Percentiles rank a stretch among this genome's conserved stretches.
These are phyloP conservation scores for Xanthoconium stramineum DNA, from an alignment of 768 basidiomycete genomes.

Conservation along the genomic window DNA sequence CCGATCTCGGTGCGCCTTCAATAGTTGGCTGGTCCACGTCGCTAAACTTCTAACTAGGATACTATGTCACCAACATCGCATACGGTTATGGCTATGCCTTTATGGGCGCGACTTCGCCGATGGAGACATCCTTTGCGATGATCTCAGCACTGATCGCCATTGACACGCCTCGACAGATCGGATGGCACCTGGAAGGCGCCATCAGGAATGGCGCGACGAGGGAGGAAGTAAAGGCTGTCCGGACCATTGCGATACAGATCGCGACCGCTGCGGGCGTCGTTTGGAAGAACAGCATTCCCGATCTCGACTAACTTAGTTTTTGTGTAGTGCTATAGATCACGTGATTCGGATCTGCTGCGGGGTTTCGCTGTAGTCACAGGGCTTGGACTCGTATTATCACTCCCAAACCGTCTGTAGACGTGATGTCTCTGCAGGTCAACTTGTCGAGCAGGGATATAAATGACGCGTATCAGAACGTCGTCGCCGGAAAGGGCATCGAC, in stretches of 20 bases:
- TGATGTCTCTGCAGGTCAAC: conserved; percentile 80
- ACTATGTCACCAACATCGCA: conserved; percentile 50
- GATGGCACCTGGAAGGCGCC: conserved; percentile 64
- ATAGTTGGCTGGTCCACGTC: not conserved
- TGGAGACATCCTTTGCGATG: conserved; percentile 59
- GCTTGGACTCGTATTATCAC: not conserved
- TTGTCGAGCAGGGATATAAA: conserved; percentile 69
- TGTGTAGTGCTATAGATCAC: conserved; percentile 8
- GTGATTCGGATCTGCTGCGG: conserved; percentile 1
- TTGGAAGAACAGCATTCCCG: conserved; percentile 55
- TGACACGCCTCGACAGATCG: conserved; percentile 60
- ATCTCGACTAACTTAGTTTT: conserved; percentile 12
- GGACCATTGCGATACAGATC: conserved; percentile 53
- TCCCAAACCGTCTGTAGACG: too few relatives aligned
- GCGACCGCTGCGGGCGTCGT: conserved; percentile 44
- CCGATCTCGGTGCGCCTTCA: conserved; percentile 54
- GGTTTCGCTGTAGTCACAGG: not conserved
- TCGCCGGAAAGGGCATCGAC: conserved; percentile 64
- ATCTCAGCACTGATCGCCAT: conserved; percentile 60
- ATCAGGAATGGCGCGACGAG: conserved; percentile 50
- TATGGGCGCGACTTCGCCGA: conserved; percentile 41
- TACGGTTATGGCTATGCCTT: conserved; percentile 58
- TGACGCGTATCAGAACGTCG: conserved; percentile 71
- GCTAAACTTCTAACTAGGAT: conserved; percentile 35
- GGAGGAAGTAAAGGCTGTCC: conserved; percentile 51